A percentile compares a stretch with the other conserved stretches of the same genome.
These are phyloP conservation scores for Fusarium xyrophilum DNA, from an alignment of 2,329 filamentous ascomycete species.

Conservation along the genomic window DNA sequence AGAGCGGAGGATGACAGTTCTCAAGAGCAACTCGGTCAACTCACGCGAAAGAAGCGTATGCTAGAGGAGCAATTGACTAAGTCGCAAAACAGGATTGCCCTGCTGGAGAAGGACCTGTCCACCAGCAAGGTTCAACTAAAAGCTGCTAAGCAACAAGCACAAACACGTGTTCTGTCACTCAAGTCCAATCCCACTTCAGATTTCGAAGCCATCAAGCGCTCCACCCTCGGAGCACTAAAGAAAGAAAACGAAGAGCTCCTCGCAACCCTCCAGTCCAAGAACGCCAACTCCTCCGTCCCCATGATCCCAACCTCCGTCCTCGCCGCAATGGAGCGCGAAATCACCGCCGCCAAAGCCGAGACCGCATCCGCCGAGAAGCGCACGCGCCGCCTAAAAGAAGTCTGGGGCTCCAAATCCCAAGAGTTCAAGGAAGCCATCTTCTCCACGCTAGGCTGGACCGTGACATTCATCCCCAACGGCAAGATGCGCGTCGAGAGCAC, in stretches of 20 bases:
- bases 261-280: constrained; percentile 66
- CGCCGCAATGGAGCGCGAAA: constrained; percentile 75
- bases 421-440: constrained; percentile 97
- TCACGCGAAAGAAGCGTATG: constrained; percentile 86
- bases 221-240: constrained; percentile 77
- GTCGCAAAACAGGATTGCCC: constrained; percentile 71
- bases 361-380: constrained; percentile 81
- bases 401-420: constrained; percentile 87
- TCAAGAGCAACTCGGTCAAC: constrained; percentile 77
- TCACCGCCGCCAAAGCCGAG: constrained; percentile 73
- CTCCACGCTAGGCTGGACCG: constrained; percentile 88
- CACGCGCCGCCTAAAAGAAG: constrained; percentile 84
- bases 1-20: constrained; percentile 67
- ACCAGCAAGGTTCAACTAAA: constrained; percentile 77
- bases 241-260: constrained; percentile 86
- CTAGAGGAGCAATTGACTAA: constrained; percentile 79
- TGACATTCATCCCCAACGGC: constrained; percentile 96
- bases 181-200: constrained; percentile 92
- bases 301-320: constrained; percentile 80
- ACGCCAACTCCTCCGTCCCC: constrained; percentile 55
- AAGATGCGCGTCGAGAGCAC: constrained; percentile 90
- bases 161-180: constrained; percentile 83
- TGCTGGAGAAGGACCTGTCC: constrained; percentile 78
- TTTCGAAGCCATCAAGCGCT: constrained; percentile 81
- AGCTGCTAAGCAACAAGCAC: constrained; percentile 68